Evolutionary conservation across 768 basidiomycete species (phyloP).

Genomic region (Gloeostereum incarnatum): DNA sequence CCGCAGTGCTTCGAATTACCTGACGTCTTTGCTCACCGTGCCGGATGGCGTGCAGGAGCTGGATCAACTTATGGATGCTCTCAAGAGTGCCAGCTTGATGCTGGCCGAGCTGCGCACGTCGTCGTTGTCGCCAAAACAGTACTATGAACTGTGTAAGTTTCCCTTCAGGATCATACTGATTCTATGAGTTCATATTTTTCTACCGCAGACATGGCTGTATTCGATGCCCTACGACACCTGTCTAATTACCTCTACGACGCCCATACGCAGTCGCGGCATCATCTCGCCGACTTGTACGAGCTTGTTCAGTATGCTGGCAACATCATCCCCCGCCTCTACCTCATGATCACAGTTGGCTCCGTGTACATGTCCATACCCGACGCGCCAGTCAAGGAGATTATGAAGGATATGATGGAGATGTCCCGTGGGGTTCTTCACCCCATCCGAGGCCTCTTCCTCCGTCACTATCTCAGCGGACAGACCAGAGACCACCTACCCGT

Average conservation of each 20-base stretch:
- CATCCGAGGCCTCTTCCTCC: constrained; percentile 89
- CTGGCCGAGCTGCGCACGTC: constrained; percentile 92
- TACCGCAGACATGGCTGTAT: constrained; percentile 90
- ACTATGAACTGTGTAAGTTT: constrained; percentile 90
- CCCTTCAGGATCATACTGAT: background rate
- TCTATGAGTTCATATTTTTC: background rate
- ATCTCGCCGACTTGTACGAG: constrained; percentile 97
- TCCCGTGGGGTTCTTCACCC: constrained; percentile 94
- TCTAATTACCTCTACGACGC: constrained; percentile 97
- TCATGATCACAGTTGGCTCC: constrained; percentile 99
- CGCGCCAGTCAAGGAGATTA: constrained; percentile 96
- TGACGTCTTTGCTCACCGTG: background rate
- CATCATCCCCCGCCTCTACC: constrained; percentile 87
- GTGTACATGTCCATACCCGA: constrained; percentile 99
- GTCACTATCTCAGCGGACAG: constrained; percentile 96
- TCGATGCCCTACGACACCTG: constrained; percentile 91
- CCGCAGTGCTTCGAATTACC: constrained; percentile 7
- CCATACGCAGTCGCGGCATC: constrained; percentile 84
- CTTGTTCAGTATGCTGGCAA: constrained; percentile 99
- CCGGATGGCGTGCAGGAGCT: constrained; percentile 48
- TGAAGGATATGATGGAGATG: constrained; percentile 99
- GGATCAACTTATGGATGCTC: constrained; percentile 97
- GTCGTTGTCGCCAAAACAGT: constrained; percentile 91
- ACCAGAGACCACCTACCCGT: constrained; percentile 93
- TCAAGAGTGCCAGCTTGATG: constrained; percentile 97